Evolutionary conservation across 306 rosid genomes (phyloP).

Genomic region (Styphnolobium japonicum): DNA sequence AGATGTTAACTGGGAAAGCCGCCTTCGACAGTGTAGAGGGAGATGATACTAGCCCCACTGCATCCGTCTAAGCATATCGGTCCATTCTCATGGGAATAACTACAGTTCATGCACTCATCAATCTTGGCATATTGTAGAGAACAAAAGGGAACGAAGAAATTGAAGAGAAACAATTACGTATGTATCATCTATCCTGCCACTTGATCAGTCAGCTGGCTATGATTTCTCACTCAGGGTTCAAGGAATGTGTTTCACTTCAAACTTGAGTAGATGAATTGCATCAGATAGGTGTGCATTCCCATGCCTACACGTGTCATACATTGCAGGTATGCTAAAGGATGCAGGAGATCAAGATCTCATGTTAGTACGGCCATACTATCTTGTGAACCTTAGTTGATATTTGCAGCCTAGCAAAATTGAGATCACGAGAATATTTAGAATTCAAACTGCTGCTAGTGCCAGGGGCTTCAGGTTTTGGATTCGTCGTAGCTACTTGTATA

Average conservation of each 20-base stretch:
- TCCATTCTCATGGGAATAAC: slow-evolving; percentile 53
- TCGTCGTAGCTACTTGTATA: slow-evolving; percentile 20
- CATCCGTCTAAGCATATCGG: slow-evolving; percentile 43
- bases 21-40: slow-evolving; percentile 53
- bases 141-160: neutral
- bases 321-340: neutral
- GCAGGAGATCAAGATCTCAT: neutral
- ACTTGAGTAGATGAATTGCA: slow-evolving; percentile 20
- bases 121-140: neutral
- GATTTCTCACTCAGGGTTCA: neutral
- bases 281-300: neutral
- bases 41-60: slow-evolving; percentile 64
- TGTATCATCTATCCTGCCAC: neutral
- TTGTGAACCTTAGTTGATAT: slow-evolving; percentile 4
- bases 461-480: slow-evolving; percentile 25
- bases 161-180: slow-evolving; percentile 4
- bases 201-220: neutral
- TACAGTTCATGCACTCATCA: slow-evolving; percentile 19
- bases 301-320: neutral
- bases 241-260: slow-evolving; percentile 20
- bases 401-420: neutral
- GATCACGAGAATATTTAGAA: neutral
- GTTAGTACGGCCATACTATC: neutral
- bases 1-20: slow-evolving; percentile 73
- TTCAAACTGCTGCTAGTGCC: neutral